These are phyloP conservation scores for Thoreauomyces humboldtii DNA, from an alignment of 192 early-diverging fungal species.

Conservation along the genomic window DNA sequence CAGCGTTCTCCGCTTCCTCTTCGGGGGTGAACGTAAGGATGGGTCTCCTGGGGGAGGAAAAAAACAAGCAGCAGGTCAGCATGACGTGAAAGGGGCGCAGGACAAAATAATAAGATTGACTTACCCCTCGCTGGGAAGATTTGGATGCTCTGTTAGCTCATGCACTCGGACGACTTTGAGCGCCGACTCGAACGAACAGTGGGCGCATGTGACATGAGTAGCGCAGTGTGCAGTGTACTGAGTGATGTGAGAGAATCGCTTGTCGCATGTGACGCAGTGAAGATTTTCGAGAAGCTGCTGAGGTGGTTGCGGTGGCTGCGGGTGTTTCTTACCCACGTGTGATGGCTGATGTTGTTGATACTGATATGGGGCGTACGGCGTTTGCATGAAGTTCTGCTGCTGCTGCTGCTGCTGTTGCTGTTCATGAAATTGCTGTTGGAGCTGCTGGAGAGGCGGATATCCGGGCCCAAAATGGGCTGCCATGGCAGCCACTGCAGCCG, in stretches of 20 bases:
- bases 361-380: background rate
- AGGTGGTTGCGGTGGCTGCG: background rate
- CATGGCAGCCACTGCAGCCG: constrained; percentile 4
- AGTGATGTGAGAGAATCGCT: constrained; percentile 9
- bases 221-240: constrained; percentile 29
- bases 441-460: constrained; percentile 11
- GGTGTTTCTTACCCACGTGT: background rate
- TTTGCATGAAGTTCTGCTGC: background rate
- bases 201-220: constrained; percentile 34
- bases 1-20: constrained; percentile 61
- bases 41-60: no score
- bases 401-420: background rate
- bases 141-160: constrained; percentile 27
- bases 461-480: background rate
- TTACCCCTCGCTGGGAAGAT: no score
- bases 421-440: background rate
- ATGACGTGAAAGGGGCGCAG: no score
- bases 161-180: constrained; percentile 29
- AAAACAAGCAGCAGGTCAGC: no score
- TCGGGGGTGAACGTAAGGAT: no score
- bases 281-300: background rate
- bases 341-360: background rate
- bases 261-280: constrained; percentile 37
- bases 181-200: constrained; percentile 38
- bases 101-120: no score